Evolutionary conservation across 2,329 filamentous ascomycete genomes (phyloP), one percentile per base, ranked within the genome.

Genomic region (Fusarium falciforme): DNA sequence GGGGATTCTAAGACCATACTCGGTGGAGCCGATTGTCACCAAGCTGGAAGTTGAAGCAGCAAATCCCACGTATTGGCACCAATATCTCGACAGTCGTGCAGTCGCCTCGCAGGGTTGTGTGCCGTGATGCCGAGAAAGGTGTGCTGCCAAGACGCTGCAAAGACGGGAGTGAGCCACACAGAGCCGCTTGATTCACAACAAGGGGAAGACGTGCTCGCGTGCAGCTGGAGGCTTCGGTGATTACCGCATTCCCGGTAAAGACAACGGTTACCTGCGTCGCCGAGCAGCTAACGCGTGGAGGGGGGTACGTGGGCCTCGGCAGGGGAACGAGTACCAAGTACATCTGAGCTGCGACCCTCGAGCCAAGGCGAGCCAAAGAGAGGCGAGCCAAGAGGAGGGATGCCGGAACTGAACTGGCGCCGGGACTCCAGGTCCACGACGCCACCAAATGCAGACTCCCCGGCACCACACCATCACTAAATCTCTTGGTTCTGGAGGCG

Each of bases 71-170:
- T 63, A 67, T 70, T 42, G 61, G 66, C 49, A 58, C 49, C 25
- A 33, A 27, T 68, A 36, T 59, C 52, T 58, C 22, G 61, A 66
- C 54, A 55, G 44, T 35, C 44, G 52, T 61, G 55, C 47, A 54
- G 36, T n/a, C 14, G 40, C 6, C 20, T 59, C 40, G 36, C 68
- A 72, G 36, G 62, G 61, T 42, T 40, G 20, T 63, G 72, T 78
- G 76, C 76, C 76, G 76, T 60, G 35, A 58, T 71, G 64, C 76
- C 76, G 76, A 77, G 60, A 66, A 66, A 74, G 71, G 76, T 77
- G 74, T 73, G 52, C 33, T 71, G 69, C 76, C 76, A 70, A 76
- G 72, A 44, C 65, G 42, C 61, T 36, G 67, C 54, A 74, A 63
- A 54, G 61, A 66, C 59, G 55, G 67, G 31, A 67, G 31, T 57